Evolutionary conservation across 352 stramenopile genomes (phyloP).

Genomic region (Phytophthora sp.): DNA sequence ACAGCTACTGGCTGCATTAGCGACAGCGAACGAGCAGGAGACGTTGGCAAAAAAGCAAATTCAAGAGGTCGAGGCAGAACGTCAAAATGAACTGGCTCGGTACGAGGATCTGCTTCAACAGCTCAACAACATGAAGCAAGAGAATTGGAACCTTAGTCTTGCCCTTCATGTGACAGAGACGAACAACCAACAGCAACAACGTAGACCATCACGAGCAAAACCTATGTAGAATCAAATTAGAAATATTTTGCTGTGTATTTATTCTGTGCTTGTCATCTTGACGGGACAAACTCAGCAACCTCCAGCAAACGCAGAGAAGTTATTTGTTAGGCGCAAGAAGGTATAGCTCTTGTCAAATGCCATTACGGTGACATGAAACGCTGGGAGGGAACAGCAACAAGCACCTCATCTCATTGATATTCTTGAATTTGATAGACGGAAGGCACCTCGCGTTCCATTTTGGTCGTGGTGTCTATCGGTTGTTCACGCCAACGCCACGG

Average conservation of each 20-base stretch:
- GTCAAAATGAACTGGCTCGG: slow-evolving; percentile 41
- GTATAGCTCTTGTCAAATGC: too few relatives aligned
- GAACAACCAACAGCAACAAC: slow-evolving; percentile 25
- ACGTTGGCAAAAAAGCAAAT: slow-evolving; percentile 64
- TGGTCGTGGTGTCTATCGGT: too few relatives aligned
- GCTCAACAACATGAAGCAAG: slow-evolving; percentile 63
- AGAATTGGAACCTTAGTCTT: slow-evolving; percentile 74
- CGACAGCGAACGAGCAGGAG: slow-evolving; percentile 78
- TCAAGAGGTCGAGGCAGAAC: slow-evolving; percentile 34
- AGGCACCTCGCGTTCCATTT: too few relatives aligned
- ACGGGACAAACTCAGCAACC: not conserved
- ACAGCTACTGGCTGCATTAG: slow-evolving; percentile 52
- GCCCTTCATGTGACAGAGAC: slow-evolving; percentile 69
- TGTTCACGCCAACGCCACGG: not conserved
- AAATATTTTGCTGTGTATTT: not conserved
- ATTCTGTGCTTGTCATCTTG: not conserved
- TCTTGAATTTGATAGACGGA: too few relatives aligned
- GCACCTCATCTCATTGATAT: too few relatives aligned
- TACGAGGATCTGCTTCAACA: slow-evolving; percentile 58
- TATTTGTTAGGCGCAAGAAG: too few relatives aligned
- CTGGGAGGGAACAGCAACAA: too few relatives aligned
- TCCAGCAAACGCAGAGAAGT: too few relatives aligned
- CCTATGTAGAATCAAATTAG: slow-evolving; percentile 7
- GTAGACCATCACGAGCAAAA: not conserved
- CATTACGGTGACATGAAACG: too few relatives aligned